Conservation (phyloP, 1,284 basidiomycete genomes). For the Ceratobasidium sp. region DNA sequence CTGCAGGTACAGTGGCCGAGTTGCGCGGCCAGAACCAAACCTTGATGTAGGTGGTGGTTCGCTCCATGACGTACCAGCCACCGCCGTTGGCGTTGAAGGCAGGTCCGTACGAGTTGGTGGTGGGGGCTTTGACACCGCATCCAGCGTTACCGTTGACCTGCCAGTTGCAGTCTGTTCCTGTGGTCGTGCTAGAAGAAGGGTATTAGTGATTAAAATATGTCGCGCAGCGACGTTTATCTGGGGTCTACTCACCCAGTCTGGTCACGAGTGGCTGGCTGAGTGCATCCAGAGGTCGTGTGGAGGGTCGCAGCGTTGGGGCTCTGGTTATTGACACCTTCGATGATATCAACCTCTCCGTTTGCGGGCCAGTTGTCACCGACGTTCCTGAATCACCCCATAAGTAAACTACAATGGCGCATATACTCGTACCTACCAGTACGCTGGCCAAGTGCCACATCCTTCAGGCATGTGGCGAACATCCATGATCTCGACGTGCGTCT, state of each 20-base stretch:
- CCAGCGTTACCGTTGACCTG: constrained; percentile 64
- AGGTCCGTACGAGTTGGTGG: constrained; percentile 62
- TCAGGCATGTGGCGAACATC: constrained; percentile 46
- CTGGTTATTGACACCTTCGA: constrained; percentile 69
- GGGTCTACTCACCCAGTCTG: constrained; percentile 59
- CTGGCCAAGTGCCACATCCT: constrained; percentile 51
- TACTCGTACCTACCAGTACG: constrained; percentile 50
- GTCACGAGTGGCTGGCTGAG: constrained; percentile 59
- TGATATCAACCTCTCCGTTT: constrained; percentile 64
- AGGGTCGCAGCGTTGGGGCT: constrained; percentile 65
- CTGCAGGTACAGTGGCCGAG: constrained; percentile 55
- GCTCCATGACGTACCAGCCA: constrained; percentile 67
- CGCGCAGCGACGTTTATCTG: constrained; percentile 1
- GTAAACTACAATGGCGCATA: background rate
- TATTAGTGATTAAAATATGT: background rate
- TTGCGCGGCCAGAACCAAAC: constrained; percentile 67
- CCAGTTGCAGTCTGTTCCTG: constrained; percentile 62
- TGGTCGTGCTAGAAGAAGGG: constrained; percentile 48
- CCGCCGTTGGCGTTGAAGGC: constrained; percentile 68
- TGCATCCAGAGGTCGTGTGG: constrained; percentile 67
- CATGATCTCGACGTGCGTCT: constrained; percentile 42
- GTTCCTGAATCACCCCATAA: constrained; percentile 46
- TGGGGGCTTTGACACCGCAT: constrained; percentile 63
- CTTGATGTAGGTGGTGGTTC: constrained; percentile 58
- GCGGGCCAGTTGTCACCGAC: constrained; percentile 47